These are phyloP conservation scores for Lactarius hengduanensis DNA, from an alignment of 768 basidiomycete genomes.

Conservation along the genomic window DNA sequence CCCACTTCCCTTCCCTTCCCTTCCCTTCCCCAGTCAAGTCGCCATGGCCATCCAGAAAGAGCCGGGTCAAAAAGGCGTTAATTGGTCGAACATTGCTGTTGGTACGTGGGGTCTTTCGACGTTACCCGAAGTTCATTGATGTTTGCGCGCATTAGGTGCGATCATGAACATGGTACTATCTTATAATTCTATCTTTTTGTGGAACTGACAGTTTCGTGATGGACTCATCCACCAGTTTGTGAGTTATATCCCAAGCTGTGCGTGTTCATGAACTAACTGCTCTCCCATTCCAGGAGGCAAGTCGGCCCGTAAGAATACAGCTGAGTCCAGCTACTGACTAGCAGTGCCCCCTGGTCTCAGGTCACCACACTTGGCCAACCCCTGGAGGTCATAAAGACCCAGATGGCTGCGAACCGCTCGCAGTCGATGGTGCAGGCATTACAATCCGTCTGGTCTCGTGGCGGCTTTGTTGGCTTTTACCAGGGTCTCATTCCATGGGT, in stretches of 20 bases:
- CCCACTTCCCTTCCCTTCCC: constrained; percentile 19
- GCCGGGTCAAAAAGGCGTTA: constrained; percentile 89
- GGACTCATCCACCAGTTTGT: constrained; percentile 35
- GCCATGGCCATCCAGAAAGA: constrained; percentile 80
- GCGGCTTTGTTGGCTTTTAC: constrained; percentile 87
- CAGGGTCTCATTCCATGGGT: constrained; percentile 99
- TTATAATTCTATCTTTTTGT: constrained; percentile 16
- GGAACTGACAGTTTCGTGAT: constrained; percentile 17
- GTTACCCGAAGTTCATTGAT: background rate
- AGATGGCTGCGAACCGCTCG: constrained; percentile 96
- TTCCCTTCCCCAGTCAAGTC: constrained; percentile 26
- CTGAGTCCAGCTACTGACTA: constrained; percentile 1
- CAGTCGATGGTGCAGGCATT: constrained; percentile 89
- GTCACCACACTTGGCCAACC: constrained; percentile 99
- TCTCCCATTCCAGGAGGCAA: constrained; percentile 60
- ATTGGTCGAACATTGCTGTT: constrained; percentile 94
- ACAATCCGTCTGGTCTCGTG: constrained; percentile 85
- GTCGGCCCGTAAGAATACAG: constrained; percentile 33
- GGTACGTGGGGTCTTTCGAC: constrained; percentile 52
- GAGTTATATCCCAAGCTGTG: constrained; percentile 28
- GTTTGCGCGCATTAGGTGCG: constrained; percentile 53
- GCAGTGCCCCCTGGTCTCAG: constrained; percentile 40
- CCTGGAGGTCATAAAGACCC: constrained; percentile 96
- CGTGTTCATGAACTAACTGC: constrained; percentile 25
- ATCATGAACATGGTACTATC: constrained; percentile 95